phyloP scores from a whole-genome alignment of 371 early-diverging fungal species.

The Amoeboradix gromovi region DNA sequence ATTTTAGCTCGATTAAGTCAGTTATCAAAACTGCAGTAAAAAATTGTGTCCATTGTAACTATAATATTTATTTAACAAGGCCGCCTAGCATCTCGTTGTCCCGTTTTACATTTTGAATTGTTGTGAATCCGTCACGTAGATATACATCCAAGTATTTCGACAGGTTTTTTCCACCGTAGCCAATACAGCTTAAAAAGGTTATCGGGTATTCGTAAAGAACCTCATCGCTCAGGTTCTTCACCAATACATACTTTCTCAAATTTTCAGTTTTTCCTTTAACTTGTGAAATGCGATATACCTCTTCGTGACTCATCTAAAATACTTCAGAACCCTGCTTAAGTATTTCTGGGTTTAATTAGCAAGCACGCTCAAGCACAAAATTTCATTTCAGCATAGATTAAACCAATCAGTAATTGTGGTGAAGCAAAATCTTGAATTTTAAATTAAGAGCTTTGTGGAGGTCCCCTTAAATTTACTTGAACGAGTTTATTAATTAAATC shows the following conservation, averaged over 20 bases:
- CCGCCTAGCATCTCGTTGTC: not conserved
- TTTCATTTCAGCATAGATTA: too few species aligned
- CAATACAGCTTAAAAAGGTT: not conserved
- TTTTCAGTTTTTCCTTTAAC: too few species aligned
- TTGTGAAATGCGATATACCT: too few species aligned
- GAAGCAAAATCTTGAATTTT: too few species aligned
- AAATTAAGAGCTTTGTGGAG: too few species aligned
- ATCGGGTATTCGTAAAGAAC: not conserved
- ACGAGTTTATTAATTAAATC: too few species aligned
- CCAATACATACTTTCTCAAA: not conserved
- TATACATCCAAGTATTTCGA: not conserved
- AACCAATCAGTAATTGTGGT: too few species aligned
- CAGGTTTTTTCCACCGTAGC: not conserved
- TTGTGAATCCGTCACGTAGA: not conserved
- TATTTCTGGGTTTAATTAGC: too few species aligned
- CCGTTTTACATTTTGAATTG: not conserved
- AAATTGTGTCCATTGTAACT: slow-evolving; percentile 2
- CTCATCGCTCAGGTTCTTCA: not conserved
- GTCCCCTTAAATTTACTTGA: too few species aligned
- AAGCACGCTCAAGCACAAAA: too few species aligned
- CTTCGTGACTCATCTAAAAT: too few species aligned
- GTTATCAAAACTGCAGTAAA: slow-evolving; percentile 42
- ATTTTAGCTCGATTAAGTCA: slow-evolving; percentile 38
- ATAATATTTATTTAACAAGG: not conserved
- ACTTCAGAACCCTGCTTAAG: too few species aligned